Percentiles rank a stretch among this genome's conserved stretches.
Conservation (phyloP, 495 filamentous ascomycete genomes). For the Haplographium delicatum region DNA sequence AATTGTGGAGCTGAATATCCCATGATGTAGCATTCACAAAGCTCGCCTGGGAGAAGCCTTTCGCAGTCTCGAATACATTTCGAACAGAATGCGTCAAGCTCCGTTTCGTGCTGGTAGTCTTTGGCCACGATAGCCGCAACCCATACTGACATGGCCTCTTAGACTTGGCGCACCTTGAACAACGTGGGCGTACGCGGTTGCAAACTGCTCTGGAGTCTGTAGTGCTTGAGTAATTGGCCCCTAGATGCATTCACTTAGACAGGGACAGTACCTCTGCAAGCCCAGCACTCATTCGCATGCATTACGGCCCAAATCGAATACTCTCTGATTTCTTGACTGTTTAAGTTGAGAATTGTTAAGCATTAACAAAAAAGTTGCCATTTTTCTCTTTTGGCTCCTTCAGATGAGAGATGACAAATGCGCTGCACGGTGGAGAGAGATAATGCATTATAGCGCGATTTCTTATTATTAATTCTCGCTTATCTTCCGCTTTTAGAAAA, state of each 20-base stretch:
- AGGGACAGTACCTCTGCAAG: constrained; percentile 21
- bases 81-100: constrained; percentile 15
- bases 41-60: constrained; percentile 8
- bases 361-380: constrained; percentile 14
- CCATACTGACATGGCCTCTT: constrained; percentile 21
- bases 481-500: constrained; percentile 12
- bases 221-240: constrained; percentile 9
- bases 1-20: constrained; percentile 17
- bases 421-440: neutral
- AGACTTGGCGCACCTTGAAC: constrained; percentile 20
- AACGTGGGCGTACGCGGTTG: constrained; percentile 16
- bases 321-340: constrained; percentile 11
- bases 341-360: constrained; percentile 14
- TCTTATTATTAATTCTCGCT: constrained; percentile 7
- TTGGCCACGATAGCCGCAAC: constrained; percentile 22
- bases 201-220: constrained; percentile 19
- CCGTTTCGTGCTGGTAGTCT: constrained; percentile 16
- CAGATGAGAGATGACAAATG: constrained; percentile 16
- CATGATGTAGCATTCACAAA: constrained; percentile 19
- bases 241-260: constrained; percentile 7
- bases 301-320: constrained; percentile 4
- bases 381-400: constrained; percentile 2
- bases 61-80: constrained; percentile 1
- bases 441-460: neutral
- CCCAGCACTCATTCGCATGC: constrained; percentile 21